These are phyloP conservation scores for Mycena haematopus DNA, from an alignment of 768 basidiomycete genomes.

Conservation along the genomic window DNA sequence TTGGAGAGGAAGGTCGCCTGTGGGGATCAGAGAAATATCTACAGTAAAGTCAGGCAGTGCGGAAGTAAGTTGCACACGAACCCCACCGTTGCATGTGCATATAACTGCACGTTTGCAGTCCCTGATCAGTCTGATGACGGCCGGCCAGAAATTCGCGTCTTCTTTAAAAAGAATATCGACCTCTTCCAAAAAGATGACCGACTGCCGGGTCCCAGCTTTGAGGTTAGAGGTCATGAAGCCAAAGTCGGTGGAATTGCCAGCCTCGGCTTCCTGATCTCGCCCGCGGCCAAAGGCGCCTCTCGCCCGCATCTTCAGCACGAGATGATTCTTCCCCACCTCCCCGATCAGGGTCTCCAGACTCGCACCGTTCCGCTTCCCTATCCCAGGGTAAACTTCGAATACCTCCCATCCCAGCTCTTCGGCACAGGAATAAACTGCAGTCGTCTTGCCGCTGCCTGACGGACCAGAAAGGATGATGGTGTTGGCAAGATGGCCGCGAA, in stretches of 20 bases:
- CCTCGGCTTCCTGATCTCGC: conserved; percentile 17
- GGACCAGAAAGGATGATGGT: conserved; percentile 88
- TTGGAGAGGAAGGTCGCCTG: conserved; percentile 79
- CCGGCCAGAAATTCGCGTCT: conserved; percentile 86
- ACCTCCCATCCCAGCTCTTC: conserved; percentile 95
- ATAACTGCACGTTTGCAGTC: conserved; percentile 89
- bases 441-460: conserved; percentile 87
- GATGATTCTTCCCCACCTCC: conserved; percentile 93
- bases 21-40: conserved; percentile 81
- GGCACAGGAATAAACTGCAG: conserved; percentile 92
- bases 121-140: conserved; percentile 80
- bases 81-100: conserved; percentile 92
- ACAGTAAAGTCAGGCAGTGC: conserved; percentile 14
- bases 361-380: conserved; percentile 85
- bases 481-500: conserved; percentile 70
- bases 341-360: conserved; percentile 84
- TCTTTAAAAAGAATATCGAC: conserved; percentile 93
- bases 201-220: conserved; percentile 61
- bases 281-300: conserved; percentile 16
- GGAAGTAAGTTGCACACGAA: background rate
- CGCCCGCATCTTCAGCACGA: conserved; percentile 53
- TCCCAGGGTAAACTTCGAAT: conserved; percentile 95
- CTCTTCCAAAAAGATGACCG: conserved; percentile 91
- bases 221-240: conserved; percentile 34
- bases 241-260: conserved; percentile 30